Evolutionary conservation across 495 filamentous ascomycete species (phyloP).

Genomic region (Achaetomiella virescens): DNA sequence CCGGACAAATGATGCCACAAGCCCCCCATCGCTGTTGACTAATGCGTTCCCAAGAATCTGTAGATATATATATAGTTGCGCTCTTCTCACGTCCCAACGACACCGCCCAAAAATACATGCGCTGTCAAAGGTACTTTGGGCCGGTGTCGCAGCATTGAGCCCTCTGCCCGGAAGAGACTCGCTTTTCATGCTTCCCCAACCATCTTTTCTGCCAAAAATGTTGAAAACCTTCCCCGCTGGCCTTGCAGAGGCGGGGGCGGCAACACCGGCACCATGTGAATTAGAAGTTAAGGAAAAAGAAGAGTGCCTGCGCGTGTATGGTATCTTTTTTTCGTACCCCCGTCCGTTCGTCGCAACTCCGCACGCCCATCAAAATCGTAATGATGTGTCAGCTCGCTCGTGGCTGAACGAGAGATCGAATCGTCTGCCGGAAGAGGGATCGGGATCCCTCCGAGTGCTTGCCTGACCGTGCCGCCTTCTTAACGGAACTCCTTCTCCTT

Average conservation of each 20-base stretch:
- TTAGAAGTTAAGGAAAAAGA: slow-evolving; percentile 12
- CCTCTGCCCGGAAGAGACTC: neutral
- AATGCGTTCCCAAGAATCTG: slow-evolving; percentile 1
- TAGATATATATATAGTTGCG: slow-evolving; percentile 11
- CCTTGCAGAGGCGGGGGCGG: neutral
- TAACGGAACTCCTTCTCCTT: slow-evolving; percentile 70
- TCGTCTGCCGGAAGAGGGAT: neutral
- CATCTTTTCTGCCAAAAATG: slow-evolving; percentile 1
- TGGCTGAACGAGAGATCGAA: neutral
- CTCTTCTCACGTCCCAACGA: neutral
- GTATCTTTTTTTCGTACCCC: slow-evolving; percentile 21
- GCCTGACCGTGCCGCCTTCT: slow-evolving; percentile 7
- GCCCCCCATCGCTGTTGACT: slow-evolving; percentile 13
- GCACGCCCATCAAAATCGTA: slow-evolving; percentile 19
- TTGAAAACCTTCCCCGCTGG: neutral
- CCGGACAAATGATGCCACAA: slow-evolving; percentile 24
- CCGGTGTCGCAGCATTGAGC: slow-evolving; percentile 3
- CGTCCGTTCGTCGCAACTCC: slow-evolving; percentile 20
- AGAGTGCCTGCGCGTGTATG: slow-evolving; percentile 15
- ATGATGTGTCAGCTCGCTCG: slow-evolving; percentile 7
- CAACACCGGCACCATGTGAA: slow-evolving; percentile 2
- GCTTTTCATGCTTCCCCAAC: slow-evolving; percentile 1
- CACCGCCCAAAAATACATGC: neutral
- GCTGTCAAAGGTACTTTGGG: slow-evolving; percentile 8
- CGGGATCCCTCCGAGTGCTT: neutral